Conservation (phyloP, 2,329 filamentous ascomycete genomes). For the Talaromyces islandicus region DNA sequence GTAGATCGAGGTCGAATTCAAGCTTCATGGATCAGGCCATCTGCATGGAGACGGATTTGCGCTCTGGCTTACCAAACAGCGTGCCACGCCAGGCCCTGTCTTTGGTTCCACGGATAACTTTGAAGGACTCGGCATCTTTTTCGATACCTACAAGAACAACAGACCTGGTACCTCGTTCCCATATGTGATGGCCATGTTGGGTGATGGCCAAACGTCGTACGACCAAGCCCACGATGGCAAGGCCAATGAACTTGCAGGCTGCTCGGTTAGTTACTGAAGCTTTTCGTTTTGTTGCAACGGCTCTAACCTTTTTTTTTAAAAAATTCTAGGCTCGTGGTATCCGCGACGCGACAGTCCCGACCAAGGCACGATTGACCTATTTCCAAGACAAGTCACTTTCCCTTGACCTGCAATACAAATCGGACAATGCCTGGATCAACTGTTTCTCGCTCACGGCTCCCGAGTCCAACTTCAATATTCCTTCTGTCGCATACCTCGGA, state of each 20-base stretch:
- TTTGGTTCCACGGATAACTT: constrained; percentile 87
- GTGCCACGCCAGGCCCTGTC: constrained; percentile 71
- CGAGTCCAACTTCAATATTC: constrained; percentile 66
- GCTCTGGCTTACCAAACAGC: constrained; percentile 95
- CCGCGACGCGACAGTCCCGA: constrained; percentile 70
- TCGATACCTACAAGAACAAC: constrained; percentile 99
- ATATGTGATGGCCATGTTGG: constrained; percentile 97
- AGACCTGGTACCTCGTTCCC: constrained; percentile 91
- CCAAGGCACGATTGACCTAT: constrained; percentile 84
- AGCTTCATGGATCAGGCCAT: constrained; percentile 80
- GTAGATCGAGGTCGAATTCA: constrained; percentile 89
- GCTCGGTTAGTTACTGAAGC: constrained; percentile 58
- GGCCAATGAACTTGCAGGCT: constrained; percentile 84
- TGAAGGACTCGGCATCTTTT: constrained; percentile 88
- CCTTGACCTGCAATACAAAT: constrained; percentile 91
- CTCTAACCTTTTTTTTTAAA: too few relatives aligned
- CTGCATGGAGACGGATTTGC: constrained; percentile 95
- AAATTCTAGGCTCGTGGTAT: constrained; percentile 66
- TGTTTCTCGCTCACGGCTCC: constrained; percentile 71
- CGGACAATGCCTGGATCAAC: constrained; percentile 75
- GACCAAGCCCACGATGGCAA: constrained; percentile 95
- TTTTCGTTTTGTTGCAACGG: neutral
- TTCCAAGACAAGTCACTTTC: constrained; percentile 92
- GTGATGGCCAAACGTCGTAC: constrained; percentile 82
- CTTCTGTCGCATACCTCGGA: constrained; percentile 61